These are phyloP conservation scores for Fusarium acutatum DNA, from an alignment of 2,329 filamentous ascomycete species.

Conservation along the genomic window DNA sequence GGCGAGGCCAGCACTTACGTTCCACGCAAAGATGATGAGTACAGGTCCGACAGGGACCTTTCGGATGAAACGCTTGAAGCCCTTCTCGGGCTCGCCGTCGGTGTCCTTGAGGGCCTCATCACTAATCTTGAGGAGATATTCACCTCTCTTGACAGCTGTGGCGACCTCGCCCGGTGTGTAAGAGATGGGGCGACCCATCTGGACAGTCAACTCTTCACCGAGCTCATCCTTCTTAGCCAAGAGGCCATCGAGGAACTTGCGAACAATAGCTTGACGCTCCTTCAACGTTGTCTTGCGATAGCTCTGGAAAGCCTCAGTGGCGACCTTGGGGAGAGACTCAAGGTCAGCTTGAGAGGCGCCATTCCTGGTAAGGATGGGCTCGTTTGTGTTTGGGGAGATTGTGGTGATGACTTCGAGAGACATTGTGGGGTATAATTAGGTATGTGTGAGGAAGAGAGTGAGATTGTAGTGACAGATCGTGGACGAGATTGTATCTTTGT, in stretches of 20 bases:
- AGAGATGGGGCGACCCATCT: slow-evolving; percentile 94
- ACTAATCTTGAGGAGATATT: slow-evolving; percentile 87
- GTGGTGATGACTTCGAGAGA: slow-evolving; percentile 74
- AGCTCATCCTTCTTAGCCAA: slow-evolving; percentile 78
- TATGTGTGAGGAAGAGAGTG: neutral
- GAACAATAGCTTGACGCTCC: slow-evolving; percentile 82
- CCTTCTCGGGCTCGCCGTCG: slow-evolving; percentile 82
- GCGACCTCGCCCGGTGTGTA: slow-evolving; percentile 85
- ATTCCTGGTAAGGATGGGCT: slow-evolving; percentile 81
- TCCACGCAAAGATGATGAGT: slow-evolving; percentile 93
- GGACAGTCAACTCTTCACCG: slow-evolving; percentile 84
- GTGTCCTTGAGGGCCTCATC: slow-evolving; percentile 81
- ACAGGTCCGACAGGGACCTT: slow-evolving; percentile 90
- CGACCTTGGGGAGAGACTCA: slow-evolving; percentile 73
- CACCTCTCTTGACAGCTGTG: slow-evolving; percentile 84
- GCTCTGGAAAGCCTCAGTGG: slow-evolving; percentile 77
- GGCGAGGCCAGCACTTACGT: slow-evolving; percentile 66
- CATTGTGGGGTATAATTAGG: slow-evolving; percentile 52
- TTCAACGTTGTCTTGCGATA: slow-evolving; percentile 79
- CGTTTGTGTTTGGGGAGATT: slow-evolving; percentile 90
- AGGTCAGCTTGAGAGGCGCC: slow-evolving; percentile 78
- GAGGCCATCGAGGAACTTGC: slow-evolving; percentile 78
- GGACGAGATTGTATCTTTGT: slow-evolving; percentile 19
- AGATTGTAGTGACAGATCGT: neutral
- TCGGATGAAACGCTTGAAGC: slow-evolving; percentile 89